Base-by-base conservation (phyloP, 768 basidiomycete species). In the Coprinopsis marcescibilis region DNA sequence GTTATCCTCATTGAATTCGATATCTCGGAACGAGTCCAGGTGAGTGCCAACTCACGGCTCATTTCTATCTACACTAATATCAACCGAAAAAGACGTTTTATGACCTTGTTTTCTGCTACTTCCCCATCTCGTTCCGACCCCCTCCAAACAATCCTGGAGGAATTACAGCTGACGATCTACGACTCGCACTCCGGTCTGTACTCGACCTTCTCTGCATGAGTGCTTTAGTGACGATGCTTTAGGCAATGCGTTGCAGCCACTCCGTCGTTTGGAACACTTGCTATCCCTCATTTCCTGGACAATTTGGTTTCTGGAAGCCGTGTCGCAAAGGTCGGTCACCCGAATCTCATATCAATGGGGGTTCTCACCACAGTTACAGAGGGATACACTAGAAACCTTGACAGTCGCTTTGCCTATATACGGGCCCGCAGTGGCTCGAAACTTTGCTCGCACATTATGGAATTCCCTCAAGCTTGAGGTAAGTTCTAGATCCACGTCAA, bases 81-180 rank as follows among this genome's bases (percentile, higher is more conserved):
- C 3, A 1, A 36, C 24, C 4, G 55, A n/a, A n/a, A n/a, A n/a
- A 97, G 92, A 78, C 84, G 43, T 70, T 98, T 39, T 98, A 95
- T 67, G 90, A 97, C 57, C 83, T 97, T 60, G 88, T 85, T 0
- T 98, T 94, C 63, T 98, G 96, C 63, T 99, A 99, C 63, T 99
- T 97, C 67, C 96, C 96, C 0, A 98, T 99, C 46, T 90, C 92
- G 0, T 99, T 96, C 69, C 78, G 87, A 48, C 92, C 95, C 7
- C 91, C 94, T 14, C 86, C 91, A 1, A 84, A 92, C 55, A 93
- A 98, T 59, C 92, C 91, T 14, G 93, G 95, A 61, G 86, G 87
- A 3, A 94, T 99, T 49, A 87, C 84, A 2, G 72, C 88, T 0
- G 89, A 94, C 25, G 89, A 98, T 59, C 75, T 99, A 17, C 85